Evolutionary conservation across 106 monocot genomes (phyloP), one percentile per base, ranked within the genome.

Genomic region (Allium cepa): DNA sequence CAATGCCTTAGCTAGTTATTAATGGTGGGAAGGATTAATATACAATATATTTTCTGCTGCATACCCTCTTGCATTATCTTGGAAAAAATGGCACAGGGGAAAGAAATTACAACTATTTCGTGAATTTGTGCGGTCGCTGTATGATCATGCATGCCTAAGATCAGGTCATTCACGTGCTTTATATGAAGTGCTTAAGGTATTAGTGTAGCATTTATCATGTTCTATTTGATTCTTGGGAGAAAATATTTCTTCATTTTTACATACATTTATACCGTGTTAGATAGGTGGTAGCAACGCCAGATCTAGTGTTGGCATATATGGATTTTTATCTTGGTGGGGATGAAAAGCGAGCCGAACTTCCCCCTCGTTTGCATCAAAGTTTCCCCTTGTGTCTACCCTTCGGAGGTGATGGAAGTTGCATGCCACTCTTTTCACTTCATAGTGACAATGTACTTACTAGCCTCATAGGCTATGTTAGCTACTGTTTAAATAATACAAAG

Each of bases 171-270:
- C 97, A 53, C 86, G 97, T 68, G 97, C 97, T 62, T 80, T 99
- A 48, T 99, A 99, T 72, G 97, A 99, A 76, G 97, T 92, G 16
- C 80, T 99, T 56, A 99, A 99, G 97, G 97, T 99, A n/a, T n/a
- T n/a, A n/a, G n/a, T n/a, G n/a, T n/a, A n/a, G n/a, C n/a, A n/a
- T n/a, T n/a, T n/a, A n/a, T 11, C 52, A 52, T 52, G 8, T 52
- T 11, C 9, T 52, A 52, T 8, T 8, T 52, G 52, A 28, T 64
- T 64, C 47, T 11, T 36, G 28, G 46, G 47, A 12, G 63, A 46
- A 9, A 46, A 28, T 46, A 28, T 10, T 28, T 28, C 18, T 28
- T 11, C 46, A n/a, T n/a, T n/a, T n/a, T n/a, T n/a, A n/a, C n/a
- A n/a, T n/a, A 58, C 58, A 7, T 7, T 58, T 58, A 15, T 60